These are phyloP conservation scores for Botrytis porri DNA, from an alignment of 2,329 filamentous ascomycete species.

Conservation along the genomic window DNA sequence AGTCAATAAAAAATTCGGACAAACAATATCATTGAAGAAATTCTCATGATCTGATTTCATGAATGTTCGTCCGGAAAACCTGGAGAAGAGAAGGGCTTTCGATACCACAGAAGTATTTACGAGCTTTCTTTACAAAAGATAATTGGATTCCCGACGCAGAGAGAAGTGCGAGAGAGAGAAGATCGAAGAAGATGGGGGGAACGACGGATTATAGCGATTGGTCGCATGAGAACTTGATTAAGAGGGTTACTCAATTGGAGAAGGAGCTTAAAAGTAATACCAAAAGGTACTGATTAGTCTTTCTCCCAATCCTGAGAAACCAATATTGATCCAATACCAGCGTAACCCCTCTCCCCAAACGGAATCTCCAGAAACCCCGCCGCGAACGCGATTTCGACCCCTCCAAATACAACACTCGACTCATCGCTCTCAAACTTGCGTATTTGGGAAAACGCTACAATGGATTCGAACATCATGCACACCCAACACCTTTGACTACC, in stretches of 20 bases:
- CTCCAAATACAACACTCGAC: slow-evolving; percentile 75
- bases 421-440: slow-evolving; percentile 88
- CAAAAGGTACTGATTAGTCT: slow-evolving; percentile 29
- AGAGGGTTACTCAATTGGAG: slow-evolving; percentile 67
- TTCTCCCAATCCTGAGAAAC: not conserved
- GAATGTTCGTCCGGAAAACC: slow-evolving; percentile 4
- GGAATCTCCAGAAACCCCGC: slow-evolving; percentile 39
- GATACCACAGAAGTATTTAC: not conserved
- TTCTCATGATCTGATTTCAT: not conserved
- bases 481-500: slow-evolving; percentile 66
- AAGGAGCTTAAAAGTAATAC: slow-evolving; percentile 56
- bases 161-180: slow-evolving; percentile 16
- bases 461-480: slow-evolving; percentile 83
- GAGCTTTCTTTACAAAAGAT: not conserved
- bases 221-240: slow-evolving; percentile 66
- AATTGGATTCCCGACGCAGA: slow-evolving; percentile 17
- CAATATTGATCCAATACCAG: slow-evolving; percentile 16
- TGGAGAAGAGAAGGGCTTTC: slow-evolving; percentile 1
- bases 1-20: slow-evolving; percentile 5
- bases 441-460: slow-evolving; percentile 91
- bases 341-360: slow-evolving; percentile 38
- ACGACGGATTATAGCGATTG: slow-evolving; percentile 59
- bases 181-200: slow-evolving; percentile 17
- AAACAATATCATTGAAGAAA: not conserved
- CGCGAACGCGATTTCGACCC: slow-evolving; percentile 58